Evolutionary conservation across 805 yeast genomes (phyloP).

Genomic region (Candida lessepsii): DNA sequence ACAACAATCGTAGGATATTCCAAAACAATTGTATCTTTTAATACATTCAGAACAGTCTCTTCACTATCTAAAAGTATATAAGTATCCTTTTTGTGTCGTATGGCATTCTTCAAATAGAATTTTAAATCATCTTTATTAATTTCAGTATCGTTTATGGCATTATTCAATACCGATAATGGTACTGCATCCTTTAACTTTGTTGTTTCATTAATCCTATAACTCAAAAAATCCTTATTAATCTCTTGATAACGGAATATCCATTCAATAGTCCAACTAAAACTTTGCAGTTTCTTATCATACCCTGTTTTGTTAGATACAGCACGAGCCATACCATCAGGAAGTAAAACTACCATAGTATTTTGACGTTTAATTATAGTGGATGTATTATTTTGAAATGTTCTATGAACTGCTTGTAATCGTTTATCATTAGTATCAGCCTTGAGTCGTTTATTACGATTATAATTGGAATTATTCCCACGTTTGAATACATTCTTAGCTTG

Average conservation of each 20-base stretch:
- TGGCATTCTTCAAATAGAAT: slow-evolving; percentile 35
- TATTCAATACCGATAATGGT: slow-evolving; percentile 35
- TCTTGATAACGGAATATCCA: slow-evolving; percentile 46
- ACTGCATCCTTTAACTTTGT: slow-evolving; percentile 34
- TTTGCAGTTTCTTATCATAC: slow-evolving; percentile 60
- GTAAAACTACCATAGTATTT: slow-evolving; percentile 60
- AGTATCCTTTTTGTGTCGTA: slow-evolving; percentile 13
- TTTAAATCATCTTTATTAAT: slow-evolving; percentile 26
- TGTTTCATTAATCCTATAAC: slow-evolving; percentile 43
- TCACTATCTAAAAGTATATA: slow-evolving; percentile 33
- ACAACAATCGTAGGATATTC: slow-evolving; percentile 76
- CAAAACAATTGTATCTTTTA: slow-evolving; percentile 60
- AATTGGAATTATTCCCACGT: slow-evolving; percentile 18
- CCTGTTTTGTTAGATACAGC: slow-evolving; percentile 62
- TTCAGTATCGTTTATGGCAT: slow-evolving; percentile 9
- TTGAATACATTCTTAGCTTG: slow-evolving; percentile 44
- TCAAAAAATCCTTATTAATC: slow-evolving; percentile 35
- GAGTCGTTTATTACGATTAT: slow-evolving; percentile 19
- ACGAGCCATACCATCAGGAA: slow-evolving; percentile 77
- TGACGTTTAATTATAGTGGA: slow-evolving; percentile 43
- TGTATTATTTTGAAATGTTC: slow-evolving; percentile 27
- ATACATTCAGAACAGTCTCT: slow-evolving; percentile 31
- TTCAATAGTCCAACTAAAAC: slow-evolving; percentile 79
- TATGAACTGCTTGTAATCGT: slow-evolving; percentile 22
- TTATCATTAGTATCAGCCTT: slow-evolving; percentile 24